Percentiles rank a stretch among this genome's conserved stretches.
Evolutionary conservation across 768 basidiomycete species (phyloP).

Genomic region (Rhizopogon rudus): DNA sequence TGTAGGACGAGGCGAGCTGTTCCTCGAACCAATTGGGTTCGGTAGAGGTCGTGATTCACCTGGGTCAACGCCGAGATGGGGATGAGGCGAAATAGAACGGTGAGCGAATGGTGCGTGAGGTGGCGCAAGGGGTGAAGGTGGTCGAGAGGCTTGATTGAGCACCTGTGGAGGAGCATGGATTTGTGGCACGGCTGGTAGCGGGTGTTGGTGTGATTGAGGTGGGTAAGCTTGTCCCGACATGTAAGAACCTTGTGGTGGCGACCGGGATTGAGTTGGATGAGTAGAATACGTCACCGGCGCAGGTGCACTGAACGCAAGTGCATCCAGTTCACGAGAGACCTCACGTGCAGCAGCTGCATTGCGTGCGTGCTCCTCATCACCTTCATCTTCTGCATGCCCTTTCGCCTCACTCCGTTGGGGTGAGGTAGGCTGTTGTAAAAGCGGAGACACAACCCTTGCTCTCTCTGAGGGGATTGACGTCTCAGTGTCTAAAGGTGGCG

Average conservation of each 20-base stretch:
- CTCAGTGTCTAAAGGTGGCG: conserved; percentile 31
- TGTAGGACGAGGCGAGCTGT: conserved; percentile 8
- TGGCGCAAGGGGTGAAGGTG: conserved; percentile 26
- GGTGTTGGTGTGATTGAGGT: conserved; percentile 2
- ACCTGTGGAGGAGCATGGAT: conserved; percentile 6
- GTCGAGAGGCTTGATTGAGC: conserved; percentile 8
- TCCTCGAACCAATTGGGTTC: not conserved
- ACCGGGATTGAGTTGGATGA: conserved; percentile 12
- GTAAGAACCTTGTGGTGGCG: not conserved
- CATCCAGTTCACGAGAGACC: conserved; percentile 59
- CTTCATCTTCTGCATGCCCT: conserved; percentile 6
- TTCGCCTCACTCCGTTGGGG: conserved; percentile 4
- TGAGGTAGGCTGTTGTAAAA: conserved; percentile 1
- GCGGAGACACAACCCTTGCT: not conserved
- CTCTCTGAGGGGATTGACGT: not conserved
- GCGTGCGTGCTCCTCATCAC: conserved; percentile 49
- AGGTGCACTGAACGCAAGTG: conserved; percentile 39
- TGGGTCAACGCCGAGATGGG: conserved; percentile 14
- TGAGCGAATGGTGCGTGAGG: conserved; percentile 38
- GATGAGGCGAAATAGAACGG: conserved; percentile 34
- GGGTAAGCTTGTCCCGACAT: not conserved
- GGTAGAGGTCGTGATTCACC: conserved; percentile 3
- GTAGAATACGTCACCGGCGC: conserved; percentile 11
- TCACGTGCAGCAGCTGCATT: conserved; percentile 68
- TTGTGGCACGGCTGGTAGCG: not conserved